A percentile compares a stretch with the other conserved stretches of the same genome.
Conservation (phyloP, 352 stramenopile species). For the Phytophthora megakarya region DNA sequence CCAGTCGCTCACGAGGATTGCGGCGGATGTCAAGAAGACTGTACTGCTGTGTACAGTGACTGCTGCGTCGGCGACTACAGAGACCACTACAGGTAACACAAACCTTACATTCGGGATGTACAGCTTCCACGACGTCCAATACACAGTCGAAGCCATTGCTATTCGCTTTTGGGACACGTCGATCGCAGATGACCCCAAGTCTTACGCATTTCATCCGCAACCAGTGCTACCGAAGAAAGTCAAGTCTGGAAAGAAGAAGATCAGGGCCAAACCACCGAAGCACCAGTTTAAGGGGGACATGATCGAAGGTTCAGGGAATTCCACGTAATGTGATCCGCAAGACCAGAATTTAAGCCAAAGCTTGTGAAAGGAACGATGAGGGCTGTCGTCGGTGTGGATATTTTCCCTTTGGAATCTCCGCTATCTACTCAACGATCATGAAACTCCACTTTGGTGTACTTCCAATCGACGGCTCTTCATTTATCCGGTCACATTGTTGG, state of each 20-base stretch:
- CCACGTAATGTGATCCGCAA: slow-evolving; percentile 34
- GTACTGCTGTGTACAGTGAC: slow-evolving; percentile 63
- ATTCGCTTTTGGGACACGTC: slow-evolving; percentile 68
- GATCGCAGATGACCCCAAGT: slow-evolving; percentile 15
- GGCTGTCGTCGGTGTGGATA: slow-evolving; percentile 72
- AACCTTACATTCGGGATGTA: slow-evolving; percentile 40
- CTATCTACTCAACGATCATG: no score
- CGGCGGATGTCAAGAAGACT: slow-evolving; percentile 82
- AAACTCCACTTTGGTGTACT: no score
- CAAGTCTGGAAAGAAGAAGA: slow-evolving; percentile 38
- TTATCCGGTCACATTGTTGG: background rate
- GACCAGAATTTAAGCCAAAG: slow-evolving; percentile 85
- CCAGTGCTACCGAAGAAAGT: slow-evolving; percentile 44
- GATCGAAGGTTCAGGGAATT: slow-evolving; percentile 5
- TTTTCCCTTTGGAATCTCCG: slow-evolving; percentile 76
- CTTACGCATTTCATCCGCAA: slow-evolving; percentile 50
- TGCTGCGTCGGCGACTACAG: background rate
- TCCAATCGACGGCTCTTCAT: slow-evolving; percentile 14
- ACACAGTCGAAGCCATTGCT: slow-evolving; percentile 43
- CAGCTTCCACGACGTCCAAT: slow-evolving; percentile 39
- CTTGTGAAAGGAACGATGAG: slow-evolving; percentile 82
- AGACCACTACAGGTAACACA: background rate
- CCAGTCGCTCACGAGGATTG: slow-evolving; percentile 73
- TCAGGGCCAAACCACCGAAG: slow-evolving; percentile 31
- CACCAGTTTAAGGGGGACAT: slow-evolving; percentile 7